Base-by-base conservation (phyloP, 495 filamentous ascomycete species). In the Neurospora sp. region DNA sequence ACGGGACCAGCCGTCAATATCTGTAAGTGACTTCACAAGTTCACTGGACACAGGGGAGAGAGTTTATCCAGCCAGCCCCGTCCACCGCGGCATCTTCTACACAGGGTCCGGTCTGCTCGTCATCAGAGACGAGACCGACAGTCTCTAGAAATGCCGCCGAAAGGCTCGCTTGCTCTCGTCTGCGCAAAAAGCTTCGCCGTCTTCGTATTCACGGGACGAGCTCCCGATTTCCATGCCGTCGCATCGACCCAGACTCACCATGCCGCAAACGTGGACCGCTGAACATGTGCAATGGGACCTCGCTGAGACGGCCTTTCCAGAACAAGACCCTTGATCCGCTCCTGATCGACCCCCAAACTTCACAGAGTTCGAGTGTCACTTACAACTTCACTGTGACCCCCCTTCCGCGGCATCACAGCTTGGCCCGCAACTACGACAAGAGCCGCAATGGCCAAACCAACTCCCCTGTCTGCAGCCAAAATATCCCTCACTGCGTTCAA, bases 401-500 rank as follows among this genome's bases (percentile, higher is more conserved):
- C 27, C 31, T 65, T 65, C 27, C 7, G 53, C 53, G 53, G 53
- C 53, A 35, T 65, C 27, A 65, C 53, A 65, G 53, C 27, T 65
- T 37, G 53, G 53, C 53, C 22, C 53, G 53, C 53, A 65, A 35
- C 53, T 35, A 65, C 53, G 53, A 65, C 53, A 76, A 73, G 71
- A 76, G 71, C 77, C 77, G 72, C 75, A 74, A 81, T 81, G 78
- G 74, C 71, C 16, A 77, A 72, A 72, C 61, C 72, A 31, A 69
- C 73, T 70, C 40, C 73, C 37, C 75, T 77, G n/a, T 82, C 71
- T 40, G 74, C 79, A 69, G 78, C 78, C 48, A 76, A 72, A 40
- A 84, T 85, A 48, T 78, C 82, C 44, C 78, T 73, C 70, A 69
- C 68, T 22, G 75, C 79, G 69, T 85, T 85, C 73, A 72, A 75